Evolutionary conservation across 2,329 filamentous ascomycete genomes (phyloP).

Genomic region (Pseudogymnoascus sp.): DNA sequence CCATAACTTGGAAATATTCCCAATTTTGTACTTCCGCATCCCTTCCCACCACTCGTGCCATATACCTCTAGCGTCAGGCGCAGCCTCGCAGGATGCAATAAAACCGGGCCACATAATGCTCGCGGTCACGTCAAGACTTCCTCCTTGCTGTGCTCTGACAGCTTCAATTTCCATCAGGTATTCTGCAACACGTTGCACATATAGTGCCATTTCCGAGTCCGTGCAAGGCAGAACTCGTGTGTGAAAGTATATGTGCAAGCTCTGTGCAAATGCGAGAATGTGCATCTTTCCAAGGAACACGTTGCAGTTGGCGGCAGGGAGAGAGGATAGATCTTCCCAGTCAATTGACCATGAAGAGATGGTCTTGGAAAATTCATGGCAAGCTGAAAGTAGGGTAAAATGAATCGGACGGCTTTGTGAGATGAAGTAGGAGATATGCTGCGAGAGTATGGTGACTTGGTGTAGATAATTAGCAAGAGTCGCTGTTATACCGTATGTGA

Average conservation of each 20-base stretch:
- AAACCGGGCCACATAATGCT: not conserved
- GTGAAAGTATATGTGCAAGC: not conserved
- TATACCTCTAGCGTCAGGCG: not conserved
- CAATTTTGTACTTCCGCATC: not conserved
- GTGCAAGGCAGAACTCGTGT: not conserved
- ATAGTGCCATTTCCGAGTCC: not conserved
- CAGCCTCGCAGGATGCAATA: not conserved
- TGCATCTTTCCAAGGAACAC: not conserved
- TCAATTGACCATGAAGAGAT: not conserved
- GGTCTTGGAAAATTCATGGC: not conserved
- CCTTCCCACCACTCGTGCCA: not conserved
- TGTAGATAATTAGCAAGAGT: not conserved
- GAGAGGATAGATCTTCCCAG: not conserved
- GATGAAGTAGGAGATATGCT: not conserved
- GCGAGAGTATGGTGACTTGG: not conserved
- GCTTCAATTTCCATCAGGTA: not conserved
- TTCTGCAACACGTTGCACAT: not conserved
- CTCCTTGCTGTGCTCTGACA: not conserved
- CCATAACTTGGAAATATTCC: not conserved
- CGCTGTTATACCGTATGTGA: not conserved
- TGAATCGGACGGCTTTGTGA: not conserved
- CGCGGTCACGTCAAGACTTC: not conserved
- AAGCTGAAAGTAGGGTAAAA: not conserved
- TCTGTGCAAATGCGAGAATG: not conserved
- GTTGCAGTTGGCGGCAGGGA: not conserved